phyloP scores from a whole-genome alignment of 306 rosid genomes.

The Rosa persica region DNA sequence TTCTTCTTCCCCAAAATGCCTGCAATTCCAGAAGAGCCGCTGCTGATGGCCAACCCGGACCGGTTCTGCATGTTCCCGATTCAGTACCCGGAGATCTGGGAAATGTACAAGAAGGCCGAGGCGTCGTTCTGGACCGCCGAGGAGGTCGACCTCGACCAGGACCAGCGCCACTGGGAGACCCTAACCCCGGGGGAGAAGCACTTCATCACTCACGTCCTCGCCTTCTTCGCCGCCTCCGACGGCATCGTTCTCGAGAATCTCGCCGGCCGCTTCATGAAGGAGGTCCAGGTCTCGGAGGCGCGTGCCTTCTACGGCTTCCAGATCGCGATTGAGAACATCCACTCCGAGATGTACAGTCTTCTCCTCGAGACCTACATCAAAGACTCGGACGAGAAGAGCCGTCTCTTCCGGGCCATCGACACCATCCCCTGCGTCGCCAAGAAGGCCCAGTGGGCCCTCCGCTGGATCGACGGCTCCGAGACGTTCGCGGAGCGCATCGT shows the following conservation, averaged over 20 bases:
- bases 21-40: conserved; percentile 66
- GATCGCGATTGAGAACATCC: conserved; percentile 85
- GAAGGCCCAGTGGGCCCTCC: conserved; percentile 74
- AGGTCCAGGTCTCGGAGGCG: conserved; percentile 72
- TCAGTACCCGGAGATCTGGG: conserved; percentile 83
- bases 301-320: conserved; percentile 94
- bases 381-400: conserved; percentile 51
- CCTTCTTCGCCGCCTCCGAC: conserved; percentile 91
- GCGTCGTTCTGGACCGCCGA: conserved; percentile 94
- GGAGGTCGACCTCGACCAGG: conserved; percentile 77
- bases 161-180: conserved; percentile 52
- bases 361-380: conserved; percentile 71
- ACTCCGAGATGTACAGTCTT: conserved; percentile 89
- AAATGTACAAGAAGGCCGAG: conserved; percentile 91
- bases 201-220: conserved; percentile 71
- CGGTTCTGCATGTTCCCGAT: conserved; percentile 95
- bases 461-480: conserved; percentile 52
- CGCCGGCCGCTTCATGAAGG: conserved; percentile 84
- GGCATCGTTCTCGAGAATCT: conserved; percentile 86
- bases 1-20: conserved; percentile 41
- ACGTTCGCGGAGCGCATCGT: conserved; percentile 54
- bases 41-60: conserved; percentile 67
- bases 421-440: conserved; percentile 66
- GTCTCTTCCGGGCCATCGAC: conserved; percentile 62
- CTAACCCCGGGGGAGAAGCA: conserved; percentile 68